phyloP scores from a whole-genome alignment of 306 rosid species.

The Prunus mume region DNA sequence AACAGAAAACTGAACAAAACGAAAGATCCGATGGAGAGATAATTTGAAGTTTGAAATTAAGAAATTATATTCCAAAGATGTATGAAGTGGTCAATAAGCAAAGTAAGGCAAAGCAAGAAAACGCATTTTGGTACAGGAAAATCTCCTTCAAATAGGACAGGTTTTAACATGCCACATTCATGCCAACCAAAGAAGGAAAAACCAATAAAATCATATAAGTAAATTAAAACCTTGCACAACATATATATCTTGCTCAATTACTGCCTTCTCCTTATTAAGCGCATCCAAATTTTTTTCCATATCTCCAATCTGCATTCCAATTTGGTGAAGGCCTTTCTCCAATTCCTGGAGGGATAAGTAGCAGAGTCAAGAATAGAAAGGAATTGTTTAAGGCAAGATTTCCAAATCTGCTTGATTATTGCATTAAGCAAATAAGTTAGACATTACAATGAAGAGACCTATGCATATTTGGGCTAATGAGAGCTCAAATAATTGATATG shows the following conservation, averaged over 20 bases:
- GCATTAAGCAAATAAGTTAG: not conserved
- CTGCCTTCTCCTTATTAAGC: constrained; percentile 8
- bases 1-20: not conserved
- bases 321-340: not conserved
- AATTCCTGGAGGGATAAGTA: constrained; percentile 30
- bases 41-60: not conserved
- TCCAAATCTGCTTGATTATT: not conserved
- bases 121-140: not conserved
- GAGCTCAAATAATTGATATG: not conserved
- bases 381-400: not conserved
- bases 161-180: not conserved
- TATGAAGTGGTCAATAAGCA: not conserved
- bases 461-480: not conserved
- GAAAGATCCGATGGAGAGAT: not conserved
- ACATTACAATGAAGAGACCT: not conserved
- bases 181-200: not conserved
- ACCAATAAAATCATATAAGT: not conserved
- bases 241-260: constrained; percentile 21
- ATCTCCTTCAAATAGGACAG: not conserved
- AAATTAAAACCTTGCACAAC: constrained; percentile 40
- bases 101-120: not conserved
- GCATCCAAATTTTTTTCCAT: not conserved
- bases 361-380: not conserved
- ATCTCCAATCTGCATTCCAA: constrained; percentile 10
- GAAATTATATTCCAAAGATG: not conserved